Evolutionary conservation across 208 protist genomes (phyloP).

Genomic region (Tritrichomonas foetus): DNA sequence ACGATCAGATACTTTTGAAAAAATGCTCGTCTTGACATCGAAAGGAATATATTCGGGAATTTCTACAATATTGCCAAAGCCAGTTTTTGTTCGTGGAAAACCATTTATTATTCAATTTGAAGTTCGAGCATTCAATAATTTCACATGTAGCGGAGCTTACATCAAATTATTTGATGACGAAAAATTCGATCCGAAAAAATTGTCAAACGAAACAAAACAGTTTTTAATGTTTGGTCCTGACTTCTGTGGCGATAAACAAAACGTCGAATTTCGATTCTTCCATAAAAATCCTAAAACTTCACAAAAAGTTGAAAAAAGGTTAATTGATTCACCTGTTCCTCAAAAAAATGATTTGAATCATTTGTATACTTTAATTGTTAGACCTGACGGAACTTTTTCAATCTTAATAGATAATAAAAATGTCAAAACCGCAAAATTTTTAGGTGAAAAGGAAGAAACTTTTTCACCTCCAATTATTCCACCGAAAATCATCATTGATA

Average conservation of each 20-base stretch:
- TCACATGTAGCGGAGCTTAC: slow-evolving; percentile 56
- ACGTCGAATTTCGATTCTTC: slow-evolving; percentile 54
- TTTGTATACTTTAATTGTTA: slow-evolving; percentile 52
- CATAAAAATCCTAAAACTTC: slow-evolving; percentile 48
- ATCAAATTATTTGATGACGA: slow-evolving; percentile 52
- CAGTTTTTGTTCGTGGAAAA: background rate
- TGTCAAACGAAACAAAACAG: slow-evolving; percentile 52
- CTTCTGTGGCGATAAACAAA: slow-evolving; percentile 50
- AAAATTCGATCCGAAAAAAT: background rate
- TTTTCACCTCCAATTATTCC: slow-evolving; percentile 51
- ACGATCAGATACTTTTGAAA: background rate
- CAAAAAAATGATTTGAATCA: slow-evolving; percentile 49
- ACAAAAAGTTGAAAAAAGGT: slow-evolving; percentile 45
- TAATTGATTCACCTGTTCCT: background rate
- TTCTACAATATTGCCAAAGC: slow-evolving; percentile 2
- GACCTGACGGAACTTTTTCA: slow-evolving; percentile 42
- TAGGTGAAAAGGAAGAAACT: no score
- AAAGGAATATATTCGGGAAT: background rate
- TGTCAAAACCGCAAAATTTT: slow-evolving; percentile 42
- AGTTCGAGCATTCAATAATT: slow-evolving; percentile 42
- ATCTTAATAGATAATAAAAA: slow-evolving; percentile 52
- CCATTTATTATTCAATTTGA: slow-evolving; percentile 51
- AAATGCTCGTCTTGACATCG: background rate
- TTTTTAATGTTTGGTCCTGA: slow-evolving; percentile 62
- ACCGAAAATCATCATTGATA: slow-evolving; percentile 49